Evolutionary conservation across 2,329 filamentous ascomycete genomes (phyloP), one percentile per base, ranked within the genome.

Genomic region (Exophiala mesophila): DNA sequence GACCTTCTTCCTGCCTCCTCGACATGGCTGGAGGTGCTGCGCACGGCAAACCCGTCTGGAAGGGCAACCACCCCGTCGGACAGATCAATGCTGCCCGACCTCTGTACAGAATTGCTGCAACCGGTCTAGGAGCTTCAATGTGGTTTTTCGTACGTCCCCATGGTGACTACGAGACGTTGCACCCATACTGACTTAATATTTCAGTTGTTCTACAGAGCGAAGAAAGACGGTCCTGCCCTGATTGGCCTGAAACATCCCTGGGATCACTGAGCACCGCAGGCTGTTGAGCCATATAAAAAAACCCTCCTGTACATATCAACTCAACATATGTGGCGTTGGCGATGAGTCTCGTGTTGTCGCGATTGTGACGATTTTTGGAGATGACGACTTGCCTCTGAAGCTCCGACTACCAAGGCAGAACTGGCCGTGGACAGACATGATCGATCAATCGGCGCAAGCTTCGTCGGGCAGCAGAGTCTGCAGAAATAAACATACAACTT

Each of bases 201-300:
- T 24, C 59, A 95, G 89, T 71, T 96, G 63, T 88, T 96, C 82
- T 97, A 96, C 73, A 81, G 92, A 60, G 88, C 88, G 59, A 94
- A 90, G 80, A 85, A 96, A 73, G 92, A 98, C 61, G 89, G 89
- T n/a, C 76, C 90, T 17, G 90, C 81, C 41, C 72, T 97, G 53
- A 65, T 98, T 58, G 92, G 92, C 64, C 88, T 81, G 84, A 96
- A 88, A 73, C 92, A 97, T 68, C 92, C 88, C 54, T 96, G 88
- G 88, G 89, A 96, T 57, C 88, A 95, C 70, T 95, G 73, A 76
- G 67, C 45, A 24, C 30, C 23, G 23, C 15, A 24, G n/a, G n/a
- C n/a, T n/a, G n/a, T n/a, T n/a, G n/a, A n/a, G n/a, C n/a, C n/a
- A n/a, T n/a, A n/a, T n/a, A n/a, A n/a, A 9, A 30, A 30, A 55